Evolutionary conservation across 306 rosid genomes (phyloP).

Genomic region (Canavalia gladiata): DNA sequence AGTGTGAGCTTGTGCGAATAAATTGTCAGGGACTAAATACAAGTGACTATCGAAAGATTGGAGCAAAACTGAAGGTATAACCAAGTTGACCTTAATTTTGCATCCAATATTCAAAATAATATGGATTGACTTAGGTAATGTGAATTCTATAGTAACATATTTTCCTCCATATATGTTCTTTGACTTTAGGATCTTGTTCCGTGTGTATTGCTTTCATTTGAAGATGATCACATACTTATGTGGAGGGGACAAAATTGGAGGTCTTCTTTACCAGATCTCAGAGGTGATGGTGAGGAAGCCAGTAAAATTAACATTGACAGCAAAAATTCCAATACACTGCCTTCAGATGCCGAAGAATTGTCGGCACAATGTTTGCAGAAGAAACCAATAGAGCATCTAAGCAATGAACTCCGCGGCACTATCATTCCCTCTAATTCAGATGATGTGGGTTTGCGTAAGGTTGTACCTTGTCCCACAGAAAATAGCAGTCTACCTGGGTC

Average conservation of each 20-base stretch:
- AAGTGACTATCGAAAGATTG: conserved; percentile 80
- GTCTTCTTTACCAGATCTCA: conserved; percentile 53
- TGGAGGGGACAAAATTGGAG: conserved; percentile 86
- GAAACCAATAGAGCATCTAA: conserved; percentile 21
- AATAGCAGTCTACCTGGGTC: conserved; percentile 38
- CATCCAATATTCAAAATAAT: neutral
- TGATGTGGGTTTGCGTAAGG: conserved; percentile 40
- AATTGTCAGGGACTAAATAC: conserved; percentile 76
- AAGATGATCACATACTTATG: conserved; percentile 75
- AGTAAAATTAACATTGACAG: conserved; percentile 37
- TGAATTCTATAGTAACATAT: conserved; percentile 10
- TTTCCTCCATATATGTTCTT: conserved; percentile 13
- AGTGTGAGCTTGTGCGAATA: conserved; percentile 77
- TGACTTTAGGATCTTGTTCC: conserved; percentile 86
- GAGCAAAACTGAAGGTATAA: conserved; percentile 81
- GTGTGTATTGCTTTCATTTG: conserved; percentile 81
- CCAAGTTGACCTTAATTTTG: conserved; percentile 16
- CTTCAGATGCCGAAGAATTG: conserved; percentile 49
- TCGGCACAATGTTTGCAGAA: conserved; percentile 23
- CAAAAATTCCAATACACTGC: conserved; percentile 40
- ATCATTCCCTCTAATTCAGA: conserved; percentile 38
- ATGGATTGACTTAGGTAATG: neutral
- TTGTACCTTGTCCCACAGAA: conserved; percentile 45
- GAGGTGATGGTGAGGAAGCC: conserved; percentile 45
- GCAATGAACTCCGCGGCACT: conserved; percentile 34